Conservation (phyloP, 2,329 filamentous ascomycete genomes). For the Colletotrichum nymphaeae region DNA sequence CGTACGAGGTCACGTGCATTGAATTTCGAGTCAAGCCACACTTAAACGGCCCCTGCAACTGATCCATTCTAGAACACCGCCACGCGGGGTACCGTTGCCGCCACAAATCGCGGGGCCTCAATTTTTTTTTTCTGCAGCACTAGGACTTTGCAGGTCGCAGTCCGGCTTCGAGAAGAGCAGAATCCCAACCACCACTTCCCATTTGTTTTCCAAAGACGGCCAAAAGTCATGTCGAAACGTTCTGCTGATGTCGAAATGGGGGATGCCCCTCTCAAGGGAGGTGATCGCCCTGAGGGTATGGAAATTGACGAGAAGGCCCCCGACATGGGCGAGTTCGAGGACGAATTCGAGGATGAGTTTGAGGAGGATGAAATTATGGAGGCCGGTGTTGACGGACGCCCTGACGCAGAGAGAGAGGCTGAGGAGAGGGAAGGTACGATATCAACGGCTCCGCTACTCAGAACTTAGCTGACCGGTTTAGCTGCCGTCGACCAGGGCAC, state of each 20-base stretch:
- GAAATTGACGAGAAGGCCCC: slow-evolving; percentile 71
- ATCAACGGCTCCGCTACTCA: too few relatives aligned
- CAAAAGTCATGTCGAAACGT: slow-evolving; percentile 68
- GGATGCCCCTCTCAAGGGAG: slow-evolving; percentile 67
- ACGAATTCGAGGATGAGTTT: slow-evolving; percentile 93
- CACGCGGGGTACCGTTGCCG: slow-evolving; percentile 31
- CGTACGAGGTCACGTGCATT: slow-evolving; percentile 11
- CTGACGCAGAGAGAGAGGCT: slow-evolving; percentile 91
- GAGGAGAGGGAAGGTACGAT: slow-evolving; percentile 80
- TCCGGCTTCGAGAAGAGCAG: background rate
- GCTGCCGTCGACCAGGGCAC: slow-evolving; percentile 89
- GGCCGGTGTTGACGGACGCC: slow-evolving; percentile 91
- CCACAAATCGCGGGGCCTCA: slow-evolving; percentile 36
- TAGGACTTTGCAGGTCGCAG: slow-evolving; percentile 9
- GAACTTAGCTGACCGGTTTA: slow-evolving; percentile 40
- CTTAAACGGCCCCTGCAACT: background rate
- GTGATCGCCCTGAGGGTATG: slow-evolving; percentile 71
- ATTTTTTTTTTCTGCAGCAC: slow-evolving; percentile 25
- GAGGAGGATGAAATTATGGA: slow-evolving; percentile 94
- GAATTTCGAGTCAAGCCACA: background rate
- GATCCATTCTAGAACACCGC: slow-evolving; percentile 4
- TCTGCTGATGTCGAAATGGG: slow-evolving; percentile 61
- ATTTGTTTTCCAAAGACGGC: background rate
- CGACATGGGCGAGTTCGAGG: slow-evolving; percentile 84
- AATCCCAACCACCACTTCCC: background rate